Conservation (phyloP, 768 basidiomycete species). For the Boletus rubescentipes region DNA sequence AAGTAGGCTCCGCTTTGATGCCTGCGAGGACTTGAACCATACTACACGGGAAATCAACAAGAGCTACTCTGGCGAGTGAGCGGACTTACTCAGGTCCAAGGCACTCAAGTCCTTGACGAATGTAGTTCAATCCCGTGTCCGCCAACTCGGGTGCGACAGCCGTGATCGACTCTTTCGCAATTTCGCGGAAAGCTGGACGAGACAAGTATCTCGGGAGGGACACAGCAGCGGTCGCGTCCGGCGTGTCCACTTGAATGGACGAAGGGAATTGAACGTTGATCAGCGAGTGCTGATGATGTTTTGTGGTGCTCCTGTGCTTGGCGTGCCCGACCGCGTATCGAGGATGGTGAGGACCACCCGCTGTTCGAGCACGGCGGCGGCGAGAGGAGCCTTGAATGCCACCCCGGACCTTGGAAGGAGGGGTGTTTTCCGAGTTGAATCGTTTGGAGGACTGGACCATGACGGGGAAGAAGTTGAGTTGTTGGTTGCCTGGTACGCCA, state of each 20-base stretch:
- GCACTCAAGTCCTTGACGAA: slow-evolving; percentile 27
- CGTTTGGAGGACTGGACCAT: slow-evolving; percentile 29
- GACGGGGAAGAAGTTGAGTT: neutral
- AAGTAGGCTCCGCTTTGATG: slow-evolving; percentile 19
- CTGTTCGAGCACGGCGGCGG: slow-evolving; percentile 40
- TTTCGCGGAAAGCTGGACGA: slow-evolving; percentile 17
- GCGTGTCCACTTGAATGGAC: slow-evolving; percentile 1
- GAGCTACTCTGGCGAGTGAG: rapidly evolving
- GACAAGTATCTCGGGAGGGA: slow-evolving; percentile 26
- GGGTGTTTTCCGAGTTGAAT: slow-evolving; percentile 35
- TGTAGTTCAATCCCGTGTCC: slow-evolving; percentile 22
- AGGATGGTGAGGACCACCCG: slow-evolving; percentile 28
- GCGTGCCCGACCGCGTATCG: slow-evolving; percentile 40
- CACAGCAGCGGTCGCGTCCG: slow-evolving; percentile 2
- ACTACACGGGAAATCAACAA: slow-evolving; percentile 18
- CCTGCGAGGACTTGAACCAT: slow-evolving; percentile 34
- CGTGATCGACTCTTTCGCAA: slow-evolving; percentile 15
- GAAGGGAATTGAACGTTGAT: slow-evolving; percentile 32
- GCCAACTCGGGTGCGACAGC: slow-evolving; percentile 29
- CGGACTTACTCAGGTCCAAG: slow-evolving; percentile 29
- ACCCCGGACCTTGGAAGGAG: slow-evolving; percentile 28
- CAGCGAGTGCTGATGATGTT: slow-evolving; percentile 16
- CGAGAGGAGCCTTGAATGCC: slow-evolving; percentile 36
- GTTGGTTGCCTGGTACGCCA: neutral
- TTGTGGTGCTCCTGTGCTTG: slow-evolving; percentile 32